Evolutionary conservation across 257 asterid genomes (phyloP), one percentile per base, ranked within the genome.

Genomic region (Penstemon newberryi): DNA sequence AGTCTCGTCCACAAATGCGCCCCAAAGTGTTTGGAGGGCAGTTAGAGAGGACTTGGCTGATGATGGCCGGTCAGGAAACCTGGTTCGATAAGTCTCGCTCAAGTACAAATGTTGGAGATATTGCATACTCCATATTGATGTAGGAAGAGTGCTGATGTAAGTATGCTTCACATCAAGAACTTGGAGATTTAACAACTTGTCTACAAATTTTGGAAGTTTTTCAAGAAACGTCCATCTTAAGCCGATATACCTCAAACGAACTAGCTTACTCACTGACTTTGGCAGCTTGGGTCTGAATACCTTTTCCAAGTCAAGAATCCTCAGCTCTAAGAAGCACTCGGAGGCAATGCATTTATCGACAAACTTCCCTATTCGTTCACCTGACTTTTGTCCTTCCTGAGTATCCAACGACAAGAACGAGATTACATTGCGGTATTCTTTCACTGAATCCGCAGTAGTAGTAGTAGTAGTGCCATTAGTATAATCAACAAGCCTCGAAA

Each of bases 141-240:
- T 46, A 0, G 82, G 82, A 25, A 78, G 82, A 51, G 44, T 5
- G 37, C 57, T 78, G 45, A 78, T 73, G 38, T 78, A 78, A 3
- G 82, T 78, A 33, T 66, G 78, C 62, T 78, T 78, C 53, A 78
- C 51, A 53, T 78, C 82, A 19, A 78, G 73, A 66, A 78, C 75
- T 44, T 18, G 67, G 18, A 78, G 73, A 12, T 65, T 57, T 13
- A 69, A 41, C 70, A 78, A n/a, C 12, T 40, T 55, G 70, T 72
- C 10, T n/a, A 78, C 63, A 4, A 10, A 25, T 7, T 46, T 10
- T 0, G 79, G 82, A 39, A 78, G 82, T 0, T 4, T 1, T 43
- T 73, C 70, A 0, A 78, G 76, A 72, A 69, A 78, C 0, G 82
- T 73, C 79, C 76, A 78, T 66, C 79, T 69, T 41, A 77, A 12